These are phyloP conservation scores for Aplosporella prunicola DNA, from an alignment of 2,329 filamentous ascomycete species.

Conservation along the genomic window DNA sequence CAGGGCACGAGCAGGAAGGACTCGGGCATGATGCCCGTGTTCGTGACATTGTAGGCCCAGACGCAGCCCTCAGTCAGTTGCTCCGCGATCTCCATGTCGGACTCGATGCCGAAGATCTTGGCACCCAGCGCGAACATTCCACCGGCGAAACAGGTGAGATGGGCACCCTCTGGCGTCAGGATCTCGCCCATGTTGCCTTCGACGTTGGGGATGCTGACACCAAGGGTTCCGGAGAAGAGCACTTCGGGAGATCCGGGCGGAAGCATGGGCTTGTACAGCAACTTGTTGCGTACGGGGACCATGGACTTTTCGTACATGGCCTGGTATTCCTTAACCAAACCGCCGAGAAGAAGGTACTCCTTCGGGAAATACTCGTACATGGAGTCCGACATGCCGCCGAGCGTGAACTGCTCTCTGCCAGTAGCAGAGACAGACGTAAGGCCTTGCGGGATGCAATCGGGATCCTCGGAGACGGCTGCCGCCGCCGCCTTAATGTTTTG, in stretches of 20 bases:
- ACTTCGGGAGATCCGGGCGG: slow-evolving; percentile 35
- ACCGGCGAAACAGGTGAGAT: slow-evolving; percentile 61
- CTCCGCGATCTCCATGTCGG: slow-evolving; percentile 47
- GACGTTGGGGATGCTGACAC: slow-evolving; percentile 10
- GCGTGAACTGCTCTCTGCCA: slow-evolving; percentile 24
- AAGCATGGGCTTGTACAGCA: slow-evolving; percentile 42
- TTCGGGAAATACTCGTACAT: slow-evolving; percentile 39
- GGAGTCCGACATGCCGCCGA: slow-evolving; percentile 33
- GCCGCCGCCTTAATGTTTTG: too few relatives aligned
- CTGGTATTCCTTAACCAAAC: slow-evolving; percentile 36
- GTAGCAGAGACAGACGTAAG: background rate
- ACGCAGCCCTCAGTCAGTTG: slow-evolving; percentile 55
- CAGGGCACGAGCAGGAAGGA: slow-evolving; percentile 42
- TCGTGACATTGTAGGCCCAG: slow-evolving; percentile 50
- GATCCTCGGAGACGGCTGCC: slow-evolving; percentile 28
- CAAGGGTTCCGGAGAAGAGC: slow-evolving; percentile 21
- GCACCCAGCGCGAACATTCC: slow-evolving; percentile 62
- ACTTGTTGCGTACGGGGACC: slow-evolving; percentile 34
- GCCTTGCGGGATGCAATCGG: slow-evolving; percentile 17
- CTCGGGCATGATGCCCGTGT: slow-evolving; percentile 54
- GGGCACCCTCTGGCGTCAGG: slow-evolving; percentile 40
- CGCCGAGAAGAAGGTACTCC: slow-evolving; percentile 39
- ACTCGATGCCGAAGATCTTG: slow-evolving; percentile 46
- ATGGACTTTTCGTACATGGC: slow-evolving; percentile 48
- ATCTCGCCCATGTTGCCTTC: slow-evolving; percentile 16